Base-by-base conservation (phyloP, 139 green algal genomes). In the Coelastrella sp. region DNA sequence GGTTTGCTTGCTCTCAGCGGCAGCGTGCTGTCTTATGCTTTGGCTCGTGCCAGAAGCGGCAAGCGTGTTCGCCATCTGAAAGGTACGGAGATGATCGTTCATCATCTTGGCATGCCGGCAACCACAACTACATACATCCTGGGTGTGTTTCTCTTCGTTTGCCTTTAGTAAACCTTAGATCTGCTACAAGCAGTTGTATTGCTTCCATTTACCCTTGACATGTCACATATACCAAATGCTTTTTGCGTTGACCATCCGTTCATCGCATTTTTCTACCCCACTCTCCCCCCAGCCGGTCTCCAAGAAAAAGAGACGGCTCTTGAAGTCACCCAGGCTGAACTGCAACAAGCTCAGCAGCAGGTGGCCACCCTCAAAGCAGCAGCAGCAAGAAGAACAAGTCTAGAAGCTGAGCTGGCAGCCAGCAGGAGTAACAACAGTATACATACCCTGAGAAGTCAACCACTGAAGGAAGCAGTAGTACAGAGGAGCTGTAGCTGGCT, bases 21-120 rank as follows among this genome's bases (percentile, higher is more conserved):
- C 38, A 73, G 77, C n/a, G 34, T 84, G n/a, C 77, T 84, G 40
- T 84, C 77, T 9, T 84, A 84, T 67, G 48, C 53, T 9, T 25
- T 84, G 2, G 77, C 38, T 23, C 57, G 77, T 43, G 38, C 32
- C 17, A 57, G 43, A 19, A 45, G 57, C 23, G 43, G 59, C 59
- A 67, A 50, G 40, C 38, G 59, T 2, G 38, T 60, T 13, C 77
- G 77, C 51, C 41, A n/a, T 23, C 40, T 81, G 25, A 30, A 62
- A 74, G 30, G 59, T 84, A 57, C 17, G 37, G 60, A 21, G 35
- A 19, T 57, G 11, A 57, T 57, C 45, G 11, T 57, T 57, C 32
- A 48, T 27, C 75, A 59, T 23, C 4, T 4, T 21, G 8, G 23
- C 40, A 9, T 76, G 23, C 27, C 66, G 38, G 9, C 15, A 50